A percentile compares a stretch with the other conserved stretches of the same genome.
phyloP scores from a whole-genome alignment of 106 monocot genomes.

The Apostasia shenzhenica region DNA sequence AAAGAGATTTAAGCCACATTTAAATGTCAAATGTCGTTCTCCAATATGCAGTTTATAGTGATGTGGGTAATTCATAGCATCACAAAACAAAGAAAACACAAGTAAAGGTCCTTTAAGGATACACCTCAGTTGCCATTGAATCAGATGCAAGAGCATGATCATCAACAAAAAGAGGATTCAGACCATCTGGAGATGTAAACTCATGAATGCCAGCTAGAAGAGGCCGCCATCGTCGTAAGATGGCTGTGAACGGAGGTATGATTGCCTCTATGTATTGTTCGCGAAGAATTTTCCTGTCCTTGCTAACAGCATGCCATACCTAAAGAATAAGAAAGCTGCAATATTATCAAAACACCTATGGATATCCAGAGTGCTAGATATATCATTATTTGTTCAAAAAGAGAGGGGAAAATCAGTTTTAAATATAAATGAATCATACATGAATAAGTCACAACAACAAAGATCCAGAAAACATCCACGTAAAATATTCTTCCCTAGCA shows the following conservation, averaged over 20 bases:
- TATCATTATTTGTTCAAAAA: too few species aligned
- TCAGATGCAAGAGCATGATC: constrained; percentile 91
- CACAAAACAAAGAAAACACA: neutral
- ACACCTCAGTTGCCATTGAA: constrained; percentile 79
- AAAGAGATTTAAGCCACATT: too few species aligned
- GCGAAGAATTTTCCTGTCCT: constrained; percentile 68
- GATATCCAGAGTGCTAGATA: neutral
- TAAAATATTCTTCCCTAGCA: too few species aligned
- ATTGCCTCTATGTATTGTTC: constrained; percentile 85
- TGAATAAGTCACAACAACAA: too few species aligned
- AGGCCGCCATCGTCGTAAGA: constrained; percentile 88
- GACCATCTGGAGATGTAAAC: constrained; percentile 89
- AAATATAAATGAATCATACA: too few species aligned
- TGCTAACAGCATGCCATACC: constrained; percentile 95
- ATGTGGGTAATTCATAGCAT: neutral
- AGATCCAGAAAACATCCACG: too few species aligned
- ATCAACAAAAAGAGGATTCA: constrained; percentile 87
- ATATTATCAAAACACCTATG: neutral
- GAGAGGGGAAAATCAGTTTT: too few species aligned
- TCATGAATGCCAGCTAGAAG: constrained; percentile 97
- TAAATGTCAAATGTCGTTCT: too few species aligned
- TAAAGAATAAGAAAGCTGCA: constrained; percentile 23
- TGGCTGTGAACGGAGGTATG: constrained; percentile 87
- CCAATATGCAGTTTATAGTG: neutral
- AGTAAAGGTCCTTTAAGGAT: neutral